Evolutionary conservation across 352 stramenopile species (phyloP), one percentile per base, ranked within the genome.

Genomic region (Phytophthora podocarpi): DNA sequence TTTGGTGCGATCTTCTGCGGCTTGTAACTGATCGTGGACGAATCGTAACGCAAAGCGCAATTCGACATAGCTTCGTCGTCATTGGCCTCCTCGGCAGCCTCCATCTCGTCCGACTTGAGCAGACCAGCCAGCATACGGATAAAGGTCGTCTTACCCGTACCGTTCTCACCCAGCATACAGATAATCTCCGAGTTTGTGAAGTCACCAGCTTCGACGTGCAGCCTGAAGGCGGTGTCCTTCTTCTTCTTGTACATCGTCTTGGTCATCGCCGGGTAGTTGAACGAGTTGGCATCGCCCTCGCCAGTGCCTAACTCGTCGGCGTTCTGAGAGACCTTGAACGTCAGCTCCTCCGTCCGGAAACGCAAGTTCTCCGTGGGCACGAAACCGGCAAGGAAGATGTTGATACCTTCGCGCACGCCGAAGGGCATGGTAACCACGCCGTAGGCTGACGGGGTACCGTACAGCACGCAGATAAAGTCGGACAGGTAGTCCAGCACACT

Each of bases 401-500:
- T 99, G 80, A 99, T 99, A 59, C 98, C 98, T 75, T 99, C 97
- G 61, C 97, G 91, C 35, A 99, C 98, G 69, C 92, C 98, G 78
- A 99, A 99, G 4, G 98, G 98, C 98, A 99, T 99, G 35, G 98
- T 99, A 24, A 99, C 98, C 21, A 99, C 98, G 64, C 98, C 98
- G 83, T 99, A 99, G 24, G 94, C 98, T 42, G 93, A 98, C 18
- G 98, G 94, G 51, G 82, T 96, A 41, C 98, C 98, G 74, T 99
- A 99, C 9, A 99, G 80, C 73, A 98, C 98, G 77, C 97, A 99
- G 66, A 99, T 98, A 79, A 95, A 99, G 83, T 99, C 98, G 64
- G 94, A 98, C 28, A 99, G 70, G 82, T 99, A 99, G 83, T 99
- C 98, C 41, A 99, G 78, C 53, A 99, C 97, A 70, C 97, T 98